phyloP scores from a whole-genome alignment of 306 rosid genomes.

The Vigna trinervia region DNA sequence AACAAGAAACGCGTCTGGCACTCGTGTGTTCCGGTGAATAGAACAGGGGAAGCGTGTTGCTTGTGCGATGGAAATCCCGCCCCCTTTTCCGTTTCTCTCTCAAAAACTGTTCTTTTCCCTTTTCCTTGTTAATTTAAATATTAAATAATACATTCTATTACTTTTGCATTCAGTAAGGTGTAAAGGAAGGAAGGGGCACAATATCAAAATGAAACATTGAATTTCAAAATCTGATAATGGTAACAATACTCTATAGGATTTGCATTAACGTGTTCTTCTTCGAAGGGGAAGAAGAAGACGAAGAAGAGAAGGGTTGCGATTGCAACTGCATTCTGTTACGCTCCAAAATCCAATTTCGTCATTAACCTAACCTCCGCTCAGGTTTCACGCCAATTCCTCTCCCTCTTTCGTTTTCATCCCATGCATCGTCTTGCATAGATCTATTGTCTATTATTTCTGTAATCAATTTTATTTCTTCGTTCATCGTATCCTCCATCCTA shows the following conservation, averaged over 20 bases:
- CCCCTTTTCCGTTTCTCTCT: constrained; percentile 39
- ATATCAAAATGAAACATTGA: constrained; percentile 24
- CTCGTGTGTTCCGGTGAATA: constrained; percentile 37
- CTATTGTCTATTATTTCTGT: constrained; percentile 12
- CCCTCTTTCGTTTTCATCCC: neutral
- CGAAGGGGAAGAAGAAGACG: constrained; percentile 5
- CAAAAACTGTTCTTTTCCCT: neutral
- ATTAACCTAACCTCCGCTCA: constrained; percentile 32
- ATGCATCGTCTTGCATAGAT: constrained; percentile 24
- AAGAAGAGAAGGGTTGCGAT: constrained; percentile 9
- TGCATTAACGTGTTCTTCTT: neutral
- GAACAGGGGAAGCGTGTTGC: constrained; percentile 42
- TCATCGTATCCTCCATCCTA: constrained; percentile 5
- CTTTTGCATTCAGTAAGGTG: constrained; percentile 32
- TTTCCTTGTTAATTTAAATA: neutral
- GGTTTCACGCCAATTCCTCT: constrained; percentile 24
- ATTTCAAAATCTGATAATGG: neutral
- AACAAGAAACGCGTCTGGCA: constrained; percentile 5
- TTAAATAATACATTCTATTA: neutral
- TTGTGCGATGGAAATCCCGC: constrained; percentile 53
- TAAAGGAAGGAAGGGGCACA: neutral
- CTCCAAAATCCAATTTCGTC: constrained; percentile 32
- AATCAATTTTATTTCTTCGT: neutral
- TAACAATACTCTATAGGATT: neutral
- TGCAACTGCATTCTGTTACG: constrained; percentile 41